Base-by-base conservation (phyloP, 2,329 filamentous ascomycete species). In the Niveomyces coronatus region DNA sequence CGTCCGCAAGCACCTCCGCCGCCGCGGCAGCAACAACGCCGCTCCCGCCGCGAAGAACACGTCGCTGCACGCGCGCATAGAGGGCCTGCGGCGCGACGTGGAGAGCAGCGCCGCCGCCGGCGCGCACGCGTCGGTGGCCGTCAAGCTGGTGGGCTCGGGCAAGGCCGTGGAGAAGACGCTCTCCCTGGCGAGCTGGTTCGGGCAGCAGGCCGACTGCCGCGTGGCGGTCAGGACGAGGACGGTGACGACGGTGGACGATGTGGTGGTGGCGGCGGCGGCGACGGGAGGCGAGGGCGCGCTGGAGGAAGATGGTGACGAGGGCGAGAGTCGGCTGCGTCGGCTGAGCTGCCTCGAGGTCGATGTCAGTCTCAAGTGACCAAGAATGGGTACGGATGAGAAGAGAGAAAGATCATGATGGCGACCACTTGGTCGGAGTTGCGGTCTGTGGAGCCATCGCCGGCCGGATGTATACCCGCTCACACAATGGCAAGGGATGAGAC, bases 181-280 rank as follows among this genome's bases (percentile, higher is more conserved):
- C 42, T 64, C 71, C 18, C 55, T 86, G 5, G 82, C 74, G 0
- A 56, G 71, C 23, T 81, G 74, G 65, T 85, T 85, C 46, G 69
- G 75, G 55, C 65, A 72, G 38, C 69, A 79, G 55, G 62, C 56
- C 10, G 74, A 76, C 44, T 79, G 74, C 45, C 52, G 57, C 5
- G 76, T 85, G 2, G 60, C 64, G 47, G 51, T 85, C 36, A 63
- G 67, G 53, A 85, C 80, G 31, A 69, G 72, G 40, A 82, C 70
- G 35, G 64, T 82, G 13, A 66, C 65, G n/a, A 72, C 76, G 3
- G 66, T 85, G 31, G 82, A 87, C 51, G 81, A 85, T 54, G 61
- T 85, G 20, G 61, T 76, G 11, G 51, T 9, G 4, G 17, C 14
- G 29, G 26, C n/a, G 35, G 28, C 15, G 20, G 35, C 5, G 7